These are phyloP conservation scores for Tylopilus sp. DNA, from an alignment of 768 basidiomycete genomes.

Conservation along the genomic window DNA sequence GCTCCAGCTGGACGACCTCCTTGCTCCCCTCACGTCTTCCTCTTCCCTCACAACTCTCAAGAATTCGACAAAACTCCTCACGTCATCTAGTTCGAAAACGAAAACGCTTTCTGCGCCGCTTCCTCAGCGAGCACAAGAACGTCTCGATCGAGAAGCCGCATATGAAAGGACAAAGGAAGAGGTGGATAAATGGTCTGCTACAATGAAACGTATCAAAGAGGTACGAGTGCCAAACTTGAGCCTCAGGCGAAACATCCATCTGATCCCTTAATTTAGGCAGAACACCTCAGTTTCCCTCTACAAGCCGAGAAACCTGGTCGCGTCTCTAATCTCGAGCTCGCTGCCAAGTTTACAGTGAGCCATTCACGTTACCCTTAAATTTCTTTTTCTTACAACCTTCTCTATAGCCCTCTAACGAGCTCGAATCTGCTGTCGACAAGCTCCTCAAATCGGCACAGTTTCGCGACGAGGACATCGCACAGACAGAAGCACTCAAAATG, in stretches of 20 bases:
- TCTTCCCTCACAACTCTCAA: slow-evolving; percentile 60
- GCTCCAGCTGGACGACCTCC: slow-evolving; percentile 69
- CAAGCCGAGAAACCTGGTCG: slow-evolving; percentile 56
- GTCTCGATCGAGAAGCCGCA: slow-evolving; percentile 88
- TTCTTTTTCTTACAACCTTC: not conserved
- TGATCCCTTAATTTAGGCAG: slow-evolving; percentile 51
- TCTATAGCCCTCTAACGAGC: slow-evolving; percentile 69
- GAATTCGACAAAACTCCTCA: slow-evolving; percentile 64
- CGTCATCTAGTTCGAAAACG: slow-evolving; percentile 49
- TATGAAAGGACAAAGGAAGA: slow-evolving; percentile 92
- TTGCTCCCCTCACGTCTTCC: slow-evolving; percentile 65
- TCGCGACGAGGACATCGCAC: slow-evolving; percentile 72
- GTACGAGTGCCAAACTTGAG: slow-evolving; percentile 34
- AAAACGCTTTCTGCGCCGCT: slow-evolving; percentile 77
- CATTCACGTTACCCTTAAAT: not conserved
- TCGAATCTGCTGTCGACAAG: slow-evolving; percentile 81
- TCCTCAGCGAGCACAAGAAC: slow-evolving; percentile 82
- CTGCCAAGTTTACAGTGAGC: slow-evolving; percentile 80
- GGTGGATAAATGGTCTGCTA: slow-evolving; percentile 89
- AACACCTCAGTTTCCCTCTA: slow-evolving; percentile 83
- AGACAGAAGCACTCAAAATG: slow-evolving; percentile 80
- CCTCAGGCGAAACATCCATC: not conserved
- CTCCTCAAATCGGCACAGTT: slow-evolving; percentile 81
- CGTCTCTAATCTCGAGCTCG: slow-evolving; percentile 70
- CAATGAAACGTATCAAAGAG: slow-evolving; percentile 91